Conservation (phyloP, 345 rosid species). For the Erodium maritimum region DNA sequence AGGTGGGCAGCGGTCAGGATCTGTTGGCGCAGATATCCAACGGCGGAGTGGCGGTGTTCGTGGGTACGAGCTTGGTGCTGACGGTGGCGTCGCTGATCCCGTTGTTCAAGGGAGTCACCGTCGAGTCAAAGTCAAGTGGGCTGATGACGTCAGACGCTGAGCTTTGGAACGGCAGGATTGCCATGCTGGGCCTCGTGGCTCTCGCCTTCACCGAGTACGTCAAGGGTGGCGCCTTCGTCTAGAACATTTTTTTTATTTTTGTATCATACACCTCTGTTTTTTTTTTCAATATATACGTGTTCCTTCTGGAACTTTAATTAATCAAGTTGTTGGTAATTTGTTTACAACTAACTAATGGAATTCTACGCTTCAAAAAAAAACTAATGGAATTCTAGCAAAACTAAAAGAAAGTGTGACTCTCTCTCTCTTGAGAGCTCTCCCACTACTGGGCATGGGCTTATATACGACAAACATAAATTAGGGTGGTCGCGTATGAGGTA, state of each 20-base stretch:
- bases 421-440: too few relatives aligned
- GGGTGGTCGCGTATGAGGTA: too few relatives aligned
- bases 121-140: conserved; percentile 36
- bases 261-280: too few relatives aligned
- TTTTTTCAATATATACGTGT: too few relatives aligned
- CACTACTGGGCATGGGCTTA: too few relatives aligned
- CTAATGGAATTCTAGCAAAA: too few relatives aligned
- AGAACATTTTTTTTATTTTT: neutral
- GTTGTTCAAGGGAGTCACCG: conserved; percentile 43
- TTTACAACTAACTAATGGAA: too few relatives aligned
- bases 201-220: conserved; percentile 65
- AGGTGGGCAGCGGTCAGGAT: conserved; percentile 54
- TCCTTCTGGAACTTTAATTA: too few relatives aligned
- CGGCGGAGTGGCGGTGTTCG: conserved; percentile 54
- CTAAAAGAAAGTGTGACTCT: too few relatives aligned
- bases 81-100: conserved; percentile 62
- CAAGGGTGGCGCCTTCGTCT: conserved; percentile 50
- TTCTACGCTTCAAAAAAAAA: too few relatives aligned
- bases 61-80: conserved; percentile 39
- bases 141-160: conserved; percentile 77
- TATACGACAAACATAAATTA: too few relatives aligned
- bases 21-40: conserved; percentile 44
- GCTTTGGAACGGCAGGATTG: conserved; percentile 73
- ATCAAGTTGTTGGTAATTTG: too few relatives aligned
- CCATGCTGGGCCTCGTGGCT: conserved; percentile 73